phyloP scores from a whole-genome alignment of 129 eudicot genomes.

The Cynara cardunculus region DNA sequence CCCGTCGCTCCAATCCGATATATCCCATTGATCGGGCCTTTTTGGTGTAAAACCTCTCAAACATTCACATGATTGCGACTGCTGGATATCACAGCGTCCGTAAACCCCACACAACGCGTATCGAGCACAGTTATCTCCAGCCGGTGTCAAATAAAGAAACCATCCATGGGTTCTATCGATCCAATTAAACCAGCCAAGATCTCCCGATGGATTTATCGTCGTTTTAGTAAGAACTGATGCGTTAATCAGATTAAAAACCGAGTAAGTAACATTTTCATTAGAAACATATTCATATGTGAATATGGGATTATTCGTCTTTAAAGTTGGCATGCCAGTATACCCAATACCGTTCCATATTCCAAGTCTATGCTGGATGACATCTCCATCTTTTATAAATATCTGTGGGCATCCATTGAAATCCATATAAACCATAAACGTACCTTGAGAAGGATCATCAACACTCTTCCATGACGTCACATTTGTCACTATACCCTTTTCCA shows the following conservation, averaged over 20 bases:
- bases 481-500: not conserved
- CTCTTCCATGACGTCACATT: constrained; percentile 27
- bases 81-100: constrained; percentile 31
- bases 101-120: constrained; percentile 38
- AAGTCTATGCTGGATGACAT: not conserved
- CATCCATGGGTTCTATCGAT: constrained; percentile 5
- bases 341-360: constrained; percentile 34
- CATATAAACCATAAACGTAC: not conserved
- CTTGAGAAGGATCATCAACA: constrained; percentile 26
- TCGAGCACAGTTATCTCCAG: constrained; percentile 19
- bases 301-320: not conserved
- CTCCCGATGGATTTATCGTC: not conserved
- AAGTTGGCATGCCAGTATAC: constrained; percentile 2
- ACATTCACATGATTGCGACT: constrained; percentile 36
- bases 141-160: not conserved
- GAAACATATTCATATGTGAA: not conserved
- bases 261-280: not conserved
- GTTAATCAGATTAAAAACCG: not conserved
- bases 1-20: constrained; percentile 43
- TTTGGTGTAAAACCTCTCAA: constrained; percentile 34
- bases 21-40: constrained; percentile 26
- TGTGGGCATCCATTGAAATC: constrained; percentile 14
- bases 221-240: not conserved
- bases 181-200: not conserved
- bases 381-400: not conserved